Conservation (phyloP, 2,329 filamentous ascomycete species). For the Chalara sp. region DNA sequence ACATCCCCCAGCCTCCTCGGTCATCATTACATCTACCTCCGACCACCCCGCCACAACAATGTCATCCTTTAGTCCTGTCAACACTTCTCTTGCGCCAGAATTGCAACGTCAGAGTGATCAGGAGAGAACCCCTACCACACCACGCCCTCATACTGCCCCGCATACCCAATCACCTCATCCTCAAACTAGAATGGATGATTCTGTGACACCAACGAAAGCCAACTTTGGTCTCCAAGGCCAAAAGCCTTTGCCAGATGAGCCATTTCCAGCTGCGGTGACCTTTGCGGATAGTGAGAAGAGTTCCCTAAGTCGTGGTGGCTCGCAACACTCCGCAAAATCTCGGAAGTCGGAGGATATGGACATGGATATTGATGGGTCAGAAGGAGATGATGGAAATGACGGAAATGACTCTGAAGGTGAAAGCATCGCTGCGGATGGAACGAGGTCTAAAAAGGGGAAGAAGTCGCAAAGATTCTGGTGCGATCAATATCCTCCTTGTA, state of each 20-base stretch:
- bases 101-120: conserved; percentile 32
- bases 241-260: conserved; percentile 44
- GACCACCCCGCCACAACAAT: conserved; percentile 31
- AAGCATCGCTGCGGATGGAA: conserved; percentile 54
- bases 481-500: conserved; percentile 89
- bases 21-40: conserved; percentile 1
- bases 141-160: conserved; percentile 35
- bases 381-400: conserved; percentile 34
- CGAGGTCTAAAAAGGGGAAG: conserved; percentile 71
- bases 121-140: conserved; percentile 50
- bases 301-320: conserved; percentile 45
- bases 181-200: conserved; percentile 35
- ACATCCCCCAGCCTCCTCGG: conserved; percentile 5
- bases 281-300: conserved; percentile 37
- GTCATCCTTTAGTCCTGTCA: conserved; percentile 55
- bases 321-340: conserved; percentile 55
- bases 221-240: conserved; percentile 44
- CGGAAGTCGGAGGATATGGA: conserved; percentile 62
- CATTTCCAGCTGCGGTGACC: conserved; percentile 44
- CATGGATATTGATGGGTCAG: conserved; percentile 69
- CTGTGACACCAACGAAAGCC: conserved; percentile 58
- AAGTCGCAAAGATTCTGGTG: conserved; percentile 96
- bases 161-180: conserved; percentile 31
- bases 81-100: conserved; percentile 43
- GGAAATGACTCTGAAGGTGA: conserved; percentile 57